A percentile compares a stretch with the other conserved stretches of the same genome.
Conservation (phyloP, 176 grass and related monocot species). For the Phyllostachys edulis region DNA sequence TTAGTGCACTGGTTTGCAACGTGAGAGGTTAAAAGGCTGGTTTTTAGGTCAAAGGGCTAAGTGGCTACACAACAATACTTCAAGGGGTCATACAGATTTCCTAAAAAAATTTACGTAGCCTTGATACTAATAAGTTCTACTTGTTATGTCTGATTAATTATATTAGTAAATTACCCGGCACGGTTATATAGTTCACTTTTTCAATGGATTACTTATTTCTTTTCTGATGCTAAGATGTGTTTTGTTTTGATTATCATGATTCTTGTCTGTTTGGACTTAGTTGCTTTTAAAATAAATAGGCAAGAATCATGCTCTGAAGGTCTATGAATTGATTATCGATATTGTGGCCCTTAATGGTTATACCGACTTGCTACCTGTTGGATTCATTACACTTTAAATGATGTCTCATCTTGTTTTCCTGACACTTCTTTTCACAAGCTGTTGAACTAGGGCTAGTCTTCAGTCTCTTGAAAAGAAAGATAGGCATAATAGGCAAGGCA, state of each 20-base stretch:
- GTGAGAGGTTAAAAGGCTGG: too few species aligned
- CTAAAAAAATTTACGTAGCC: neutral
- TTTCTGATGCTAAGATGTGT: neutral
- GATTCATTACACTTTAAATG: neutral
- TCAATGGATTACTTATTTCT: neutral
- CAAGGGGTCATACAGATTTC: too few species aligned
- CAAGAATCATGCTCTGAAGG: conserved; percentile 1
- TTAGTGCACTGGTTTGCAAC: too few species aligned
- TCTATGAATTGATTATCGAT: neutral
- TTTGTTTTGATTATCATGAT: conserved; percentile 28
- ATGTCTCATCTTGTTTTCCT: neutral
- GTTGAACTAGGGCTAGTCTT: neutral
- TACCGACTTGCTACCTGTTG: neutral
- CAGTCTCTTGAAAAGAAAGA: neutral
- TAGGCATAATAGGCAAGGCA: neutral
- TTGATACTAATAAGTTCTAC: neutral
- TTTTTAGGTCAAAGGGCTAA: too few species aligned
- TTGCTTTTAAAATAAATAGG: conserved; percentile 1
- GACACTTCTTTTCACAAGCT: neutral
- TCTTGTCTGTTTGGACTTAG: neutral
- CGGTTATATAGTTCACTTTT: neutral
- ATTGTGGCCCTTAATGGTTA: neutral
- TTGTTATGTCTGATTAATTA: neutral
- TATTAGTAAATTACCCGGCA: neutral
- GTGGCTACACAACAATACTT: too few species aligned